Conservation (phyloP, 495 filamentous ascomycete species). For the Aspergillus sparsus region DNA sequence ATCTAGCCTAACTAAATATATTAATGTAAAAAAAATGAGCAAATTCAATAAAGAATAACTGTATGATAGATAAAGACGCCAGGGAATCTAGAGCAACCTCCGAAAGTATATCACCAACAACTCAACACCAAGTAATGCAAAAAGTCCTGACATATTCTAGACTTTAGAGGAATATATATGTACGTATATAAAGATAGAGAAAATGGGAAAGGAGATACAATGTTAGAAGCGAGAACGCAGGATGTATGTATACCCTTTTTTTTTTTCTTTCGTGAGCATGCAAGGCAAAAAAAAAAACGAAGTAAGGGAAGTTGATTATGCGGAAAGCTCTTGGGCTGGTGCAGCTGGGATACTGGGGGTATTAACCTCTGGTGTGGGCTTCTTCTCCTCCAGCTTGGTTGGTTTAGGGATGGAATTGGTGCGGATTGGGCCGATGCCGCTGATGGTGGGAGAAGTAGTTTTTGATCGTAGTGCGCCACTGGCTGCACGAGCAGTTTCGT, state of each 20-base stretch:
- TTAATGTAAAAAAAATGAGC: neutral
- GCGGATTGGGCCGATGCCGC: conserved; percentile 42
- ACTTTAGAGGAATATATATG: conserved; percentile 6
- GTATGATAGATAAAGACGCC: conserved; percentile 6
- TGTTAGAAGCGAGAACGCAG: conserved; percentile 1
- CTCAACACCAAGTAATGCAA: conserved; percentile 28
- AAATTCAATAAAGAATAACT: neutral
- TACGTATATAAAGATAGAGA: neutral
- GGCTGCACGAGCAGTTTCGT: conserved; percentile 48
- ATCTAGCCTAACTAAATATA: neutral
- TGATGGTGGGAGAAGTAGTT: conserved; percentile 24
- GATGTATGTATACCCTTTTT: neutral
- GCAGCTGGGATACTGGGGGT: conserved; percentile 24
- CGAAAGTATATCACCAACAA: conserved; percentile 8
- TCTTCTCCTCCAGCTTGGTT: conserved; percentile 24
- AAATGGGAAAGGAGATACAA: neutral
- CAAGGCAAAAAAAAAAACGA: conserved; percentile 2
- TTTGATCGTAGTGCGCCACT: conserved; percentile 39
- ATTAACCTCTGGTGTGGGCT: conserved; percentile 23
- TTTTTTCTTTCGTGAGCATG: neutral
- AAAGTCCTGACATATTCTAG: neutral
- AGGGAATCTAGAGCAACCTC: conserved; percentile 23
- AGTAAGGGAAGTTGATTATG: conserved; percentile 15
- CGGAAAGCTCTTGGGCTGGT: conserved; percentile 32
- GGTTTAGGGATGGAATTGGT: conserved; percentile 40